Conservation (phyloP, 2,329 filamentous ascomycete species). For the Pseudopyrenochaeta lycopersici region DNA sequence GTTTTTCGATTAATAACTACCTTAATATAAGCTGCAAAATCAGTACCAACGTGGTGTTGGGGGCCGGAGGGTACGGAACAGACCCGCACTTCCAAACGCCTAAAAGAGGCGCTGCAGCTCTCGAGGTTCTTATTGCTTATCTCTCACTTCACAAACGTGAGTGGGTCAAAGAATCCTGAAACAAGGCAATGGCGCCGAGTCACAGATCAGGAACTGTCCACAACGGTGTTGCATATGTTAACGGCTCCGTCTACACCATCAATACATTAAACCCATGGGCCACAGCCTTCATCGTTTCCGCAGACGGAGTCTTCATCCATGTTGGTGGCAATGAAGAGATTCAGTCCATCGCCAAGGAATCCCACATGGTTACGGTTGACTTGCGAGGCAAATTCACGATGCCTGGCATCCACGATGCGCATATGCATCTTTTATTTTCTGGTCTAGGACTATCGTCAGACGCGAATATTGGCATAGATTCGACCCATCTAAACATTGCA, state of each 20-base stretch:
- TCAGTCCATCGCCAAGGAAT: constrained; percentile 16
- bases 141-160: too few species aligned
- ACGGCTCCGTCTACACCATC: constrained; percentile 44
- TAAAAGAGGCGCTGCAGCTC: too few species aligned
- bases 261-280: constrained; percentile 22
- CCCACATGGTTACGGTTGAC: constrained; percentile 29
- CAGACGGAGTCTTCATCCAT: constrained; percentile 30
- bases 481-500: constrained; percentile 28
- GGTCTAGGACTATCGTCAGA: constrained; percentile 37
- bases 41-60: too few species aligned
- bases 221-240: constrained; percentile 27
- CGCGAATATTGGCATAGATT: constrained; percentile 35
- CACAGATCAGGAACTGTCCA: too few species aligned
- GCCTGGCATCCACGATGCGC: constrained; percentile 51
- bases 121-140: too few species aligned
- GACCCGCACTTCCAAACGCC: too few species aligned
- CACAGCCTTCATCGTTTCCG: constrained; percentile 42
- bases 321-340: constrained; percentile 38
- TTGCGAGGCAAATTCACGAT: constrained; percentile 43
- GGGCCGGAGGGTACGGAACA: too few species aligned
- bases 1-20: too few species aligned
- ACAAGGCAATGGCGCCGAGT: too few species aligned
- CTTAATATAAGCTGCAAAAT: too few species aligned
- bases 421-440: constrained; percentile 43
- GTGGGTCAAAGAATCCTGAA: too few species aligned